Evolutionary conservation across 805 yeast genomes (phyloP), one percentile per base, ranked within the genome.

Genomic region (Cyberlindnera subsufficiens): DNA sequence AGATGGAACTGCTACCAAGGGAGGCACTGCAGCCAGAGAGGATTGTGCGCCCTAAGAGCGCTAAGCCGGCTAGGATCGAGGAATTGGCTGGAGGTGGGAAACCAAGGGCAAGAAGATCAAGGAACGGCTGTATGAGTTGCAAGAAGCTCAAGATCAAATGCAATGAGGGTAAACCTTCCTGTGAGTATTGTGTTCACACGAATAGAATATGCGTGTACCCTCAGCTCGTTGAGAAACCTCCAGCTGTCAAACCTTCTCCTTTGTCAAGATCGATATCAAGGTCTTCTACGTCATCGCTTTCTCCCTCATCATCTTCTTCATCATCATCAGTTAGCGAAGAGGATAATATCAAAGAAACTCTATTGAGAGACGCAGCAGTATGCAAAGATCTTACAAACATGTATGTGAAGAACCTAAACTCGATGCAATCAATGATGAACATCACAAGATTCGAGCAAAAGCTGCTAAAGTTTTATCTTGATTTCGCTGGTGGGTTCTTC

Each of bases 91-190:
- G 27, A 3, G 27, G 27, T 8, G 27, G 27, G 27, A 22, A 22
- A 22, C 27, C 35, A 4, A 41, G 17, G 14, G 20, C 30, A 18
- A 42, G 31, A 40, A 42, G 90, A 59, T 85, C 95, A 16, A 74
- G 95, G 42, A 80, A 78, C 42, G 97, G 98, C 1, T 90, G 98
- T 64, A 70, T 79, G 30, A 86, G 93, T 6, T 90, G 98, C 65
- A 90, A 90, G 60, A 75, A 76, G 50, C 73, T 96, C 51, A 70
- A 96, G 39, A 96, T 91, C 35, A 90, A 90, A 61, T 90, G 98
- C 66, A 95, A 89, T 59, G 97, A 90, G 62, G 67, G 66, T 1
- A 82, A 77, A 45, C 97, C 97, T 1, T 59, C 69, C 5, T 90
- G 98, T 62, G 71, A 71, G 25, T 87, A 88, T 63, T 90, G 98